Evolutionary conservation across 805 yeast genomes (phyloP), one percentile per base, ranked within the genome.

Genomic region (Candida arabinofermentans): DNA sequence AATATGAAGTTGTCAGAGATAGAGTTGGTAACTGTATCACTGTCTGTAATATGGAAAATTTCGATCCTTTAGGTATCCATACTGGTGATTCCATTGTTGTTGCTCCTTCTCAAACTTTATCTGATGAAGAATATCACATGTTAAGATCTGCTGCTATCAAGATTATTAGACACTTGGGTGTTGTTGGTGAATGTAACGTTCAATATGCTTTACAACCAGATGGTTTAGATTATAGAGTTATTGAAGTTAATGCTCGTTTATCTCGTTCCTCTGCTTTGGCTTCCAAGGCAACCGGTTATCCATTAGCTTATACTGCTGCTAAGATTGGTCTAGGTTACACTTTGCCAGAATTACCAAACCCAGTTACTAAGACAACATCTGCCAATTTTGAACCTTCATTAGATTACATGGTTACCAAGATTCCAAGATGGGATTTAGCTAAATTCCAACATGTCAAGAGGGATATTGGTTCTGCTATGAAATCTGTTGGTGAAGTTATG

Each of bases 401-500:
- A 61, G 99, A 91, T 69, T 91, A 91, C 69, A 86, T 89, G 65
- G 99, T 91, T 50, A 95, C 88, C 40, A 91, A 91, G 77, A 93
- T 91, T 66, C 99, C 99, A 66, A 81, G 98, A 71, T 91, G 99
- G 99, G 99, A 91, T 70, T 77, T 91, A 70, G 86, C 86, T 74
- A 91, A 91, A 70, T 91, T 91, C 91, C 47, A 78, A 96, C 64
- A 98, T 91, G 29, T 85, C 95, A 17, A 82, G 86, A 39, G 74
- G 81, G 62, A 77, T 91, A 55, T 84, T 93, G 8, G 96, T 36
- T 89, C 97, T 2, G 81, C 96, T 24, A 91, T 91, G 99, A 91
- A 91, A 70, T 89, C 97, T 48, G 98, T 91, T 51, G 99, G 99
- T 73, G 99, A 91, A 67, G 98, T 93, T 40, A 91, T 91, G 99